Conservation (phyloP, 441 rosid species). For the Eugenia klotzschiana region DNA sequence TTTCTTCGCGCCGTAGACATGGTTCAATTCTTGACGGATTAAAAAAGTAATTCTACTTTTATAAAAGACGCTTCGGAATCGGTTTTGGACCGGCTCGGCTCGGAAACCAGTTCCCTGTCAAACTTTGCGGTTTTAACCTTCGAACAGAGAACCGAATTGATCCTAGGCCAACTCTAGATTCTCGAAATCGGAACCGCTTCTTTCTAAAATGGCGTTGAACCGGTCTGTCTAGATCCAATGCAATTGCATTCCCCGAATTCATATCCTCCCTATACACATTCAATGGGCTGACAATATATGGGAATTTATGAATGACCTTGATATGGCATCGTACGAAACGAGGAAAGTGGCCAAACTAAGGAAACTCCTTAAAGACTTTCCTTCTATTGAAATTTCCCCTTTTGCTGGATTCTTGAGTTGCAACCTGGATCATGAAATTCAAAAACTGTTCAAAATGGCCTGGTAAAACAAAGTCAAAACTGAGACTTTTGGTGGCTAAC, state of each 20-base stretch:
- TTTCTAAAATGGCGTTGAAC: too few relatives aligned
- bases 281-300: neutral
- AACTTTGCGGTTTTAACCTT: neutral
- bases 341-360: neutral
- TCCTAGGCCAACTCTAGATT: too few relatives aligned
- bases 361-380: neutral
- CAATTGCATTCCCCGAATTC: neutral
- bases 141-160: neutral
- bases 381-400: neutral
- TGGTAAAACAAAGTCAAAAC: neutral
- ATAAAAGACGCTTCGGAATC: neutral
- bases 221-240: too few relatives aligned
- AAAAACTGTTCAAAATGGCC: neutral
- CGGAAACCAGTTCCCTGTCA: neutral
- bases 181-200: too few relatives aligned
- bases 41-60: neutral
- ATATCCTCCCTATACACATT: neutral
- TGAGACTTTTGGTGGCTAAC: neutral
- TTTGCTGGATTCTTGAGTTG: neutral
- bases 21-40: fast-evolving
- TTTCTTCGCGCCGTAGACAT: fast-evolving
- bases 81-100: neutral
- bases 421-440: neutral
- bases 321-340: neutral
- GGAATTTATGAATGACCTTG: neutral